Percentiles rank a stretch among this genome's conserved stretches.
phyloP scores from a whole-genome alignment of 169 alveolate species.

The Amoebophrya sp. region DNA sequence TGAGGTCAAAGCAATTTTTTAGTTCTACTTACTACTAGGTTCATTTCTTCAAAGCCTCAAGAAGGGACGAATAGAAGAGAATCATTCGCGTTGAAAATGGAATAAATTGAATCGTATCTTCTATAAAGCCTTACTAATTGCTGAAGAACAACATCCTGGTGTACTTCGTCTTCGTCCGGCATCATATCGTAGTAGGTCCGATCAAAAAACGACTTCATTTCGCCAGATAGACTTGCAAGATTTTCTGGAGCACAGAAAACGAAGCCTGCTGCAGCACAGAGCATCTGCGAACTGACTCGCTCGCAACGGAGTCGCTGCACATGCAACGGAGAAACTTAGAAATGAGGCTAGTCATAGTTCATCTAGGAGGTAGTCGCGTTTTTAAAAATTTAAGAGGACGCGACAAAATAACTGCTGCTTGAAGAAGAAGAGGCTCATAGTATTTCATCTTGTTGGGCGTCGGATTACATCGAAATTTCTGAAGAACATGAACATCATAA shows the following conservation, averaged over 20 bases:
- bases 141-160: no score
- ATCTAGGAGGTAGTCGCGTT: not conserved
- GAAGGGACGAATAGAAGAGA: no score
- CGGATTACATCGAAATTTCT: not conserved
- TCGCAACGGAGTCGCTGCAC: not conserved
- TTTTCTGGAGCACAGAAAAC: not conserved
- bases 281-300: no score
- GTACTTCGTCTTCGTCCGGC: no score
- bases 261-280: not conserved
- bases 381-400: not conserved
- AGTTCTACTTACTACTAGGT: no score
- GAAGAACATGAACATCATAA: not conserved
- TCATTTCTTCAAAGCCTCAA: no score
- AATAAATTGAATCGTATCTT: no score
- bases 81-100: no score
- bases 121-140: no score
- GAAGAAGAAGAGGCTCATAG: not conserved
- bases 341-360: not conserved
- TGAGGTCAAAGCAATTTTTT: not conserved
- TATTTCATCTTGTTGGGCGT: not conserved
- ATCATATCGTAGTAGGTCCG: not conserved
- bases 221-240: not conserved
- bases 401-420: not conserved
- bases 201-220: not conserved
- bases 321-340: not conserved